Evolutionary conservation across 495 filamentous ascomycete genomes (phyloP).

Genomic region (Clohesyomyces aquaticus): DNA sequence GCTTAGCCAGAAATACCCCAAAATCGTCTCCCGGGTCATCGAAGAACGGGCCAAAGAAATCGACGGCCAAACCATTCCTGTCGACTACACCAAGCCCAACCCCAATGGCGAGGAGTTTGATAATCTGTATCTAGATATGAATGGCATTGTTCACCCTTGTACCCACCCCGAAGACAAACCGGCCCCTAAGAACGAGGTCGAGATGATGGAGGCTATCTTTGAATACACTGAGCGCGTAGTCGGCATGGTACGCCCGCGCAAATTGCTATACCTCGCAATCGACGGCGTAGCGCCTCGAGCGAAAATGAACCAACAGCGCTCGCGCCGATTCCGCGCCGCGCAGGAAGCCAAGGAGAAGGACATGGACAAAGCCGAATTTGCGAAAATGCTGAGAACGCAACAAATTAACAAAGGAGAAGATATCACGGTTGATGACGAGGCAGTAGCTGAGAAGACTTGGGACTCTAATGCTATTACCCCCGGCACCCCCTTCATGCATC

Average conservation of each 20-base stretch:
- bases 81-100: slow-evolving; percentile 82
- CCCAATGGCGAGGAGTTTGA: slow-evolving; percentile 98
- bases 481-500: slow-evolving; percentile 98
- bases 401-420: slow-evolving; percentile 50
- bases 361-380: slow-evolving; percentile 82
- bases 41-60: slow-evolving; percentile 80
- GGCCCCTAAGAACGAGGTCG: slow-evolving; percentile 88
- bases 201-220: slow-evolving; percentile 99
- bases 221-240: slow-evolving; percentile 97
- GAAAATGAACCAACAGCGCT: slow-evolving; percentile 98
- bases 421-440: slow-evolving; percentile 57
- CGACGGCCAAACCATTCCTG: slow-evolving; percentile 78
- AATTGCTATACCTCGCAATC: slow-evolving; percentile 95
- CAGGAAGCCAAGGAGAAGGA: slow-evolving; percentile 94
- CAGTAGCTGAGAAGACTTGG: slow-evolving; percentile 87
- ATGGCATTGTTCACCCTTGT: slow-evolving; percentile 99
- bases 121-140: slow-evolving; percentile 99
- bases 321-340: slow-evolving; percentile 86
- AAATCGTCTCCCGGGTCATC: slow-evolving; percentile 88
- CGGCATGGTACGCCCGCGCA: slow-evolving; percentile 95
- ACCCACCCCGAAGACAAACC: slow-evolving; percentile 95
- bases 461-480: slow-evolving; percentile 98
- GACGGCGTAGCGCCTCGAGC: slow-evolving; percentile 93
- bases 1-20: slow-evolving; percentile 94
- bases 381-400: slow-evolving; percentile 75